A percentile compares a stretch with the other conserved stretches of the same genome.
These are phyloP conservation scores for Xylaria sp. DNA, from an alignment of 2,329 filamentous ascomycete genomes.

Conservation along the genomic window DNA sequence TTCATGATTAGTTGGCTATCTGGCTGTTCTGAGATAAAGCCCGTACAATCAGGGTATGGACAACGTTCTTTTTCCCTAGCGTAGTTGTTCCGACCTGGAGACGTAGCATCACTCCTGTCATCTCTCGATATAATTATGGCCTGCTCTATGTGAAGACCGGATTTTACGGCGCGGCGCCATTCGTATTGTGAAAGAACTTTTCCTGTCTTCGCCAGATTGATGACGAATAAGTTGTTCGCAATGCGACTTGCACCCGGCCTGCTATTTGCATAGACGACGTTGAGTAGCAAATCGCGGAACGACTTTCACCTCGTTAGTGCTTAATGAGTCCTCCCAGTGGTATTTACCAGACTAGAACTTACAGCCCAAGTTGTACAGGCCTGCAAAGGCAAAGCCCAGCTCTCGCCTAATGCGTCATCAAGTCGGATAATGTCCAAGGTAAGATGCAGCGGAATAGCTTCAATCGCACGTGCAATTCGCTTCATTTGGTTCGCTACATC, in stretches of 20 bases:
- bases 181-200: neutral
- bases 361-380: neutral
- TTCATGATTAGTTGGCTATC: neutral
- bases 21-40: neutral
- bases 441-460: neutral
- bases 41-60: neutral
- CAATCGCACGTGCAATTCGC: neutral
- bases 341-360: neutral
- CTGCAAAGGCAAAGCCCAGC: neutral
- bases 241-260: neutral
- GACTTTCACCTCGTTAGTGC: neutral
- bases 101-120: neutral
- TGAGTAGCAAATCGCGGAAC: neutral
- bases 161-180: neutral
- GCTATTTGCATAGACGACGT: neutral
- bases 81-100: neutral
- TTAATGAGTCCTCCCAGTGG: neutral
- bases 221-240: neutral
- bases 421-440: neutral
- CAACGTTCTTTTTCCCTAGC: neutral
- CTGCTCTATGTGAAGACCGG: neutral
- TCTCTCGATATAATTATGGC: neutral
- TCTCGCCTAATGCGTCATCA: neutral
- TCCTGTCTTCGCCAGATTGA: neutral
- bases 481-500: neutral